Evolutionary conservation across 768 basidiomycete species (phyloP).

Genomic region (Psilocybe cyanescens): DNA sequence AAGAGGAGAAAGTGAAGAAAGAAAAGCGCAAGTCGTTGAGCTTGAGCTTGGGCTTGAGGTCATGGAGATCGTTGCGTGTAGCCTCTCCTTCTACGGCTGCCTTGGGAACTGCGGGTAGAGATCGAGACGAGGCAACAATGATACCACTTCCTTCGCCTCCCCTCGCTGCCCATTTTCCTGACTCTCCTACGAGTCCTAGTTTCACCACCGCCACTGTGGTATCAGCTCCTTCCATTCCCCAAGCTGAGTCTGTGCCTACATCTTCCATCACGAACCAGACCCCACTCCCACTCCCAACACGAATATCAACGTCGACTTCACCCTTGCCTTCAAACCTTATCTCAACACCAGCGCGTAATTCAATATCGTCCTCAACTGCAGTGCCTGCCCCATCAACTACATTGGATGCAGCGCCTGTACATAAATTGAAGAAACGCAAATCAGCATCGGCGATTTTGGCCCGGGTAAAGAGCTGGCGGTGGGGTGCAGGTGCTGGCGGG

Average conservation of each 20-base stretch:
- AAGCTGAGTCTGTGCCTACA: too few species aligned
- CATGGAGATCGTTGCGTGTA: background rate
- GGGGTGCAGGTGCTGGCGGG: background rate
- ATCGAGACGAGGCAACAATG: background rate
- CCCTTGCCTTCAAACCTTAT: too few species aligned
- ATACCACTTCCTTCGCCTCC: background rate
- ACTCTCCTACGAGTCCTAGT: background rate
- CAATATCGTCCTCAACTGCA: background rate
- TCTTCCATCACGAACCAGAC: too few species aligned
- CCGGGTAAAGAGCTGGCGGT: constrained; percentile 6
- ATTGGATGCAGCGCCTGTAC: background rate
- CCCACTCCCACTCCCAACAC: background rate
- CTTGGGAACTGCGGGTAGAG: background rate
- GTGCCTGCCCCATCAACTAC: background rate
- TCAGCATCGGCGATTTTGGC: constrained; percentile 10
- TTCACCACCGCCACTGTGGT: too few species aligned
- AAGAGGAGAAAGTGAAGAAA: background rate
- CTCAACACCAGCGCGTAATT: background rate
- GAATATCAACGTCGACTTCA: background rate
- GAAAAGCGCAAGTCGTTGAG: background rate
- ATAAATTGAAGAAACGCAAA: background rate
- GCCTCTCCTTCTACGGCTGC: background rate
- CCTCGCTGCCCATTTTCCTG: background rate
- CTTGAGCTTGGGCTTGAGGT: background rate
- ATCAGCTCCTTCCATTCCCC: background rate